Conservation (phyloP, 2,329 filamentous ascomycete species). For the Cytospora leucostoma region DNA sequence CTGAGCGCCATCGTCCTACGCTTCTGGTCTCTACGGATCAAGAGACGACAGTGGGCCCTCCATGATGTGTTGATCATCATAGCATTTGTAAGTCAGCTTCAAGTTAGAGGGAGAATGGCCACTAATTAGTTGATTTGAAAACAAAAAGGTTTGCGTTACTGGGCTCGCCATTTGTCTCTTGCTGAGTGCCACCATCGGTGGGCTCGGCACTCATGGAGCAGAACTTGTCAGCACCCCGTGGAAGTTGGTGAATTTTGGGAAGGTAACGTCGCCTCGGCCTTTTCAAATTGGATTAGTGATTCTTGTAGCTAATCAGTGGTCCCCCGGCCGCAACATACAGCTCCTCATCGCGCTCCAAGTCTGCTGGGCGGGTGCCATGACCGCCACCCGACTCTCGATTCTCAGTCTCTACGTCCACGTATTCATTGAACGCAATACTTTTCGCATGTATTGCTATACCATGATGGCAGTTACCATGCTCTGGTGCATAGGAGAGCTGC, state of each 20-base stretch:
- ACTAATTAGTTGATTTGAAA: no score
- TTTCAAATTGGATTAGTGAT: neutral
- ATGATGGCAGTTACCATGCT: neutral
- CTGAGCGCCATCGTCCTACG: neutral
- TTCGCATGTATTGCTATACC: neutral
- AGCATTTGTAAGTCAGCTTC: neutral
- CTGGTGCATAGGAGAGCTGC: slow-evolving; percentile 2
- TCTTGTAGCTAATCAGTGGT: no score
- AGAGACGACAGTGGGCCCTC: neutral
- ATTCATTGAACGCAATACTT: neutral
- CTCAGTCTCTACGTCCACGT: neutral
- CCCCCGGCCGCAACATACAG: no score
- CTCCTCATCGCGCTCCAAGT: neutral
- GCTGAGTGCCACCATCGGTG: neutral
- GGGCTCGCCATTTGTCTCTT: neutral
- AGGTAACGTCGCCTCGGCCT: neutral
- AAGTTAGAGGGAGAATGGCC: neutral
- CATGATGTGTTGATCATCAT: slow-evolving; percentile 3
- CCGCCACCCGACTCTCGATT: neutral
- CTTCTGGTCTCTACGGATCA: neutral
- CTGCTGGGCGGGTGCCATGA: neutral
- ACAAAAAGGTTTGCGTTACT: neutral
- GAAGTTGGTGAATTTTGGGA: neutral
- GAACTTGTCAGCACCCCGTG: neutral
- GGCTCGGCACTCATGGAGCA: neutral